Conservation (phyloP, 2,329 filamentous ascomycete species). For the Colletotrichum sp. region DNA sequence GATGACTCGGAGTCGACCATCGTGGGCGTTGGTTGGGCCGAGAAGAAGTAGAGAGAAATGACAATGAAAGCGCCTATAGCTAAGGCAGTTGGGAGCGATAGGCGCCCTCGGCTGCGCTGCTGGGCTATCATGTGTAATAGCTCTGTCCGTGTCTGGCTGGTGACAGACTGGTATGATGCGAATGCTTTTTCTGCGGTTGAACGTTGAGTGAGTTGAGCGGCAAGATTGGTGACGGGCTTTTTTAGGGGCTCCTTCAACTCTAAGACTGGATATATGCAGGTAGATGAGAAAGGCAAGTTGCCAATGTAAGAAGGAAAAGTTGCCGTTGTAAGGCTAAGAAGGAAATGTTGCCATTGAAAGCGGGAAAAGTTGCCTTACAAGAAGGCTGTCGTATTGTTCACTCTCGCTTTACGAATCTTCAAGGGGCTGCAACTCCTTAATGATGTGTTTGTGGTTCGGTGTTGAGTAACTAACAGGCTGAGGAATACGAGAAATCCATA, state of each 20-base stretch:
- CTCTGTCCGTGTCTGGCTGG: background rate
- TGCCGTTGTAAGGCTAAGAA: background rate
- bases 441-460: background rate
- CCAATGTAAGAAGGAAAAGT: background rate
- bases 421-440: background rate
- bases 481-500: background rate
- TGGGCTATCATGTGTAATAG: background rate
- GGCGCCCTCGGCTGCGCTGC: background rate
- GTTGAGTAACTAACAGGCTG: background rate
- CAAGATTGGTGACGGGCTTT: background rate
- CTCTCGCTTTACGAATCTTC: background rate
- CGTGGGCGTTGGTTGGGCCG: background rate
- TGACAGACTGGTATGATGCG: background rate
- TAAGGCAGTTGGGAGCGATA: background rate
- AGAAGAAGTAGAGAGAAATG: background rate
- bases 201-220: background rate
- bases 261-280: background rate
- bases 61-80: background rate
- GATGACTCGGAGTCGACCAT: background rate
- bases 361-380: background rate
- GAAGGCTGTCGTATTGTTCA: background rate
- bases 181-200: background rate
- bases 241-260: background rate
- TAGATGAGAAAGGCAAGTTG: background rate
- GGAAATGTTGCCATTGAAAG: background rate